Evolutionary conservation across 2,329 filamentous ascomycete genomes (phyloP).

Genomic region (Epichloe elymi): DNA sequence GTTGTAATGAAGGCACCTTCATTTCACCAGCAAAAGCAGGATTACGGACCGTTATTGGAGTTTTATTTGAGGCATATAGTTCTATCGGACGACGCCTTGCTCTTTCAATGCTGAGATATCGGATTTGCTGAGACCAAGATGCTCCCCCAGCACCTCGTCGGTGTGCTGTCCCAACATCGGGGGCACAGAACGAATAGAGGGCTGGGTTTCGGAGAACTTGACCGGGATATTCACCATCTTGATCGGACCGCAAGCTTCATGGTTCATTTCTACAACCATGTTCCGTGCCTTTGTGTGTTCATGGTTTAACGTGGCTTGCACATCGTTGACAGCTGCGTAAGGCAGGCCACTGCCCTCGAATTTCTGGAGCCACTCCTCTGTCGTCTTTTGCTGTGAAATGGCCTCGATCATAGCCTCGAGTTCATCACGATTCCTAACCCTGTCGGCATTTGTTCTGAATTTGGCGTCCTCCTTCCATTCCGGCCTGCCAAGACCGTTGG

Average conservation of each 20-base stretch:
- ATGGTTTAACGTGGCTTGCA: slow-evolving; percentile 72
- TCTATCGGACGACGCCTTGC: slow-evolving; percentile 50
- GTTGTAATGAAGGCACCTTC: too few relatives aligned
- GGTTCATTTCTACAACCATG: slow-evolving; percentile 84
- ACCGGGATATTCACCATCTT: slow-evolving; percentile 89
- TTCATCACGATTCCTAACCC: slow-evolving; percentile 58
- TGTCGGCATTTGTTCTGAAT: slow-evolving; percentile 47
- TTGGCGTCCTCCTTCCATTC: slow-evolving; percentile 47
- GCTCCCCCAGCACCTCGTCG: slow-evolving; percentile 53
- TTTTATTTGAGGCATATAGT: not conserved
- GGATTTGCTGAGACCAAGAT: slow-evolving; percentile 45
- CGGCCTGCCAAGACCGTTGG: slow-evolving; percentile 41
- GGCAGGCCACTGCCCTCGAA: slow-evolving; percentile 90
- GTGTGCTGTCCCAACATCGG: slow-evolving; percentile 84
- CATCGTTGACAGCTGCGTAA: slow-evolving; percentile 84
- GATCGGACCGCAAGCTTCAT: slow-evolving; percentile 69
- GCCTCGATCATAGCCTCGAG: slow-evolving; percentile 70
- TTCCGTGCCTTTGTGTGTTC: slow-evolving; percentile 70
- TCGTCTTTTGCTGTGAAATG: slow-evolving; percentile 64
- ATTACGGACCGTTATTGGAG: not conserved
- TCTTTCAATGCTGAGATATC: slow-evolving; percentile 50
- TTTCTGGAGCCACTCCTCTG: slow-evolving; percentile 72
- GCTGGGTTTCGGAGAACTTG: slow-evolving; percentile 77
- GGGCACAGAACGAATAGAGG: slow-evolving; percentile 62
- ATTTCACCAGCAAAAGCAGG: not conserved